Evolutionary conservation across 2,329 filamentous ascomycete species (phyloP), one percentile per base, ranked within the genome.

Genomic region (Plenodomus tracheiphilus): DNA sequence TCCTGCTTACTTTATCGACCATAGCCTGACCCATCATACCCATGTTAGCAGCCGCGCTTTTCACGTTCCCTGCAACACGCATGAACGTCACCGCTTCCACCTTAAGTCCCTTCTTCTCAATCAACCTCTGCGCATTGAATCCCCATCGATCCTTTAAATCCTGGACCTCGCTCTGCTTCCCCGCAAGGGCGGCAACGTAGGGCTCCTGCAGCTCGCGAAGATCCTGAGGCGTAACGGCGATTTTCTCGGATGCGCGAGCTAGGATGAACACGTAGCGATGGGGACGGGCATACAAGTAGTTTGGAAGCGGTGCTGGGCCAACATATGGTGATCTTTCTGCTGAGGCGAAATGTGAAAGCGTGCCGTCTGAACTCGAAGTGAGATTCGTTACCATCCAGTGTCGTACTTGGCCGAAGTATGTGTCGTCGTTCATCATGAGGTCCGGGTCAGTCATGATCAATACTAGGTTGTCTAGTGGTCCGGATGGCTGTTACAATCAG

Each of bases 81-180:
- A 62, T 59, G 2, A 61, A 59, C 3, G 45, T 58, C 19, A 49
- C 58, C 34, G 51, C 56, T 50, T 56, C 44, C 0, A 59, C 40
- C 52, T 56, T 49, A 13, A 61, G 49, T 6, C 52, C 48, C 43
- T 62, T 62, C 43, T 45, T 50, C 35, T 51, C 55, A 28, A 52
- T 65, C 55, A 64, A 17, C 30, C 47, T 49, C 36, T 53, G 43
- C n/a, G 52, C 54, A 37, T 57, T 53, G 16, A 64, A 64, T 0
- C 59, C 61, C 61, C 61, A 62, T 0, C 61, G 47, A n/a, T 61
- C 61, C 32, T 61, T 61, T 38, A 64, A 39, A 35, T 64, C 61
- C 45, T 64, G 59, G 17, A 49, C 46, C 16, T 54, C 53, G 6
- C 42, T 46, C 36, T 62, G 59, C 20, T 56, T 57, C 6, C 59